Evolutionary conservation across 257 asterid genomes (phyloP).

Genomic region (Gardenia jasminoides): DNA sequence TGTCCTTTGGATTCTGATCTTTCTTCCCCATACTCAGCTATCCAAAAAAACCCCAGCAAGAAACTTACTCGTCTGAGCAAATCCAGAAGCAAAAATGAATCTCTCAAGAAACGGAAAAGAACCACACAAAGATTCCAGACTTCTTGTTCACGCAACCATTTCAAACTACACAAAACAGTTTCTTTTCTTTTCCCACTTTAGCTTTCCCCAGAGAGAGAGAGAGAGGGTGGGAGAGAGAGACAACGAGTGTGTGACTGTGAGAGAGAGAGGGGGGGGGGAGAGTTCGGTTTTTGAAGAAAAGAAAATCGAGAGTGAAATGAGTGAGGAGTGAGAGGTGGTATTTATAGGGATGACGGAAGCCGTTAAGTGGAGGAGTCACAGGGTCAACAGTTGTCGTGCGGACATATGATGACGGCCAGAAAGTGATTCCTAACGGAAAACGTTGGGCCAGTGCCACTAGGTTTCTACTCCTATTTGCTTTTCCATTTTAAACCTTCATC

Average conservation of each 20-base stretch:
- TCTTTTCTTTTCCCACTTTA: neutral
- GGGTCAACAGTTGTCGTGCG: conserved; percentile 15
- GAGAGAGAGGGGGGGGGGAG: conserved; percentile 23
- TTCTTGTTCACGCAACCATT: conserved; percentile 72
- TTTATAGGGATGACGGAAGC: conserved; percentile 63
- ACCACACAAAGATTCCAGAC: conserved; percentile 52
- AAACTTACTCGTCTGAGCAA: neutral
- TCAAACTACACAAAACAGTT: conserved; percentile 27
- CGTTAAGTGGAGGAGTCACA: conserved; percentile 24
- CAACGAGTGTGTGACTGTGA: neutral
- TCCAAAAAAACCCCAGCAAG: conserved; percentile 10
- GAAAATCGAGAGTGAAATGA: conserved; percentile 19
- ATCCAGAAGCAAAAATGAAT: conserved; percentile 2
- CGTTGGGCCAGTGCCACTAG: conserved; percentile 40
- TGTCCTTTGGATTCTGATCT: conserved; percentile 60
- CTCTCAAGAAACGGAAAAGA: conserved; percentile 26
- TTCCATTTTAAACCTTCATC: neutral
- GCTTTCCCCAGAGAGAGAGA: neutral
- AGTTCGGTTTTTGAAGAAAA: neutral
- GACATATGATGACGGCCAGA: conserved; percentile 41
- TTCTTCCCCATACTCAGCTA: conserved; percentile 57
- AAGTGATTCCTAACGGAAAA: conserved; percentile 55
- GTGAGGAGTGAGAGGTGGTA: conserved; percentile 33
- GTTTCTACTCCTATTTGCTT: conserved; percentile 6
- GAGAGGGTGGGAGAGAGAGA: conserved; percentile 19